Evolutionary conservation across 352 stramenopile genomes (phyloP).

Genomic region (Aphanomyces astaci): DNA sequence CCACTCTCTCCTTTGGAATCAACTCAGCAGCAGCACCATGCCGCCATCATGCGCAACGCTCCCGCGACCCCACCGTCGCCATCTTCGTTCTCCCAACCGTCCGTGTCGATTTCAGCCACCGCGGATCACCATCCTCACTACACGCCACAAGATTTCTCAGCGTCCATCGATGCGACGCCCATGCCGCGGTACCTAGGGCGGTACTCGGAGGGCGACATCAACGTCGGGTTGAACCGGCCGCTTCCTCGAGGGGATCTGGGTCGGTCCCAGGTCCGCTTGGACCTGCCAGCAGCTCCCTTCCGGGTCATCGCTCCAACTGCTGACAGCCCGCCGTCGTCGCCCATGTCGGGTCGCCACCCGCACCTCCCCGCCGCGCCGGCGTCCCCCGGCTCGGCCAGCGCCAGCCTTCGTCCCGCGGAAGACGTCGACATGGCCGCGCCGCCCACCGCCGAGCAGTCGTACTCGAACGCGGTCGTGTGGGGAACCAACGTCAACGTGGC

Average conservation of each 20-base stretch:
- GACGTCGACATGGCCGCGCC: slow-evolving; percentile 1
- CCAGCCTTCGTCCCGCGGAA: not conserved
- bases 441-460: slow-evolving; percentile 37
- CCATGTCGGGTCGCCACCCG: slow-evolving; percentile 21
- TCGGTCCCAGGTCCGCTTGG: slow-evolving; percentile 62
- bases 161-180: slow-evolving; percentile 68
- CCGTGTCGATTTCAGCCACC: slow-evolving; percentile 74
- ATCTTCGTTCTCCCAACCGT: slow-evolving; percentile 60
- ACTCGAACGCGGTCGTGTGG: slow-evolving; percentile 85
- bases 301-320: slow-evolving; percentile 14
- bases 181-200: slow-evolving; percentile 68
- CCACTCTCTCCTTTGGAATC: not conserved
- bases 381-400: slow-evolving; percentile 24
- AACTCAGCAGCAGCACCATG: not conserved
- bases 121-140: slow-evolving; percentile 63
- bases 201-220: slow-evolving; percentile 19
- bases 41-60: not conserved
- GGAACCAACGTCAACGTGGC: slow-evolving; percentile 91
- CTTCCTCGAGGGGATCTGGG: slow-evolving; percentile 69
- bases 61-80: slow-evolving; percentile 30
- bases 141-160: slow-evolving; percentile 69
- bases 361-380: slow-evolving; percentile 25
- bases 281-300: too few species aligned
- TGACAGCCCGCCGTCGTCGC: slow-evolving; percentile 52
- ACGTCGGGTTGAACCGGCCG: slow-evolving; percentile 57